Base-by-base conservation (phyloP, 225 moss, liverwort and hornwort genomes). In the Climacium dendroides region DNA sequence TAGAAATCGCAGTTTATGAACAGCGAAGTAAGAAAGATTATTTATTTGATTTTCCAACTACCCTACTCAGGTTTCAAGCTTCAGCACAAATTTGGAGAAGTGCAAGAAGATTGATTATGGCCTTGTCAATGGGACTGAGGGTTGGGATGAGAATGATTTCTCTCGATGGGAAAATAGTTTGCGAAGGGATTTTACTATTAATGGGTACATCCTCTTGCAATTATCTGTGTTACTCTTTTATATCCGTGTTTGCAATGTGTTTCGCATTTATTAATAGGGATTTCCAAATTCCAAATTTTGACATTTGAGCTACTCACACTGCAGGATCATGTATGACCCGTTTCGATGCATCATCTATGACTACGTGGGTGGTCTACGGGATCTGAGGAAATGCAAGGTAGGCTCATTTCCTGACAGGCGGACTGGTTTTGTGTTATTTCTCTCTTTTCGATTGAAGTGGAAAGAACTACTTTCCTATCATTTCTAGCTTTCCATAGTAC, bases 321-420 rank as follows among this genome's bases (percentile, higher is more conserved):
- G 95, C 98, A 99, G 98, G 91, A 94, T 99, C 80, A 95, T 99
- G 95, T 99, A 99, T 90, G 99, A 99, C 76, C 97, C 99, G 10
- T 99, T 96, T 81, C 91, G 93, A 80, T 87, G 91, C 82, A 86
- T 96, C 76, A 80, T 99, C 53, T 97, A 97, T 89, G 99, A 99
- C 88, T 99, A 99, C 69, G 96, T 96, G 35, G 97, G 97, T 50
- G 99, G 99, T 55, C 91, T 99, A 67, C 89, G 92, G 85, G 99
- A 99, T 89, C 89, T 99, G 86, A 94, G 94, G 78, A 99, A 93
- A 87, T 91, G 93, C 74, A 95, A 97, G 99, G 98, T 99, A 89
- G 72, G 45, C 82, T 87, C 26, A 74, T 89, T 62, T 64, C 29
- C 52, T 80, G 65, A 47, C 47, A 69, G 18, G 37, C 19, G 35